Base-by-base conservation (phyloP, 345 rosid species). In the Gossypium mustelinum region DNA sequence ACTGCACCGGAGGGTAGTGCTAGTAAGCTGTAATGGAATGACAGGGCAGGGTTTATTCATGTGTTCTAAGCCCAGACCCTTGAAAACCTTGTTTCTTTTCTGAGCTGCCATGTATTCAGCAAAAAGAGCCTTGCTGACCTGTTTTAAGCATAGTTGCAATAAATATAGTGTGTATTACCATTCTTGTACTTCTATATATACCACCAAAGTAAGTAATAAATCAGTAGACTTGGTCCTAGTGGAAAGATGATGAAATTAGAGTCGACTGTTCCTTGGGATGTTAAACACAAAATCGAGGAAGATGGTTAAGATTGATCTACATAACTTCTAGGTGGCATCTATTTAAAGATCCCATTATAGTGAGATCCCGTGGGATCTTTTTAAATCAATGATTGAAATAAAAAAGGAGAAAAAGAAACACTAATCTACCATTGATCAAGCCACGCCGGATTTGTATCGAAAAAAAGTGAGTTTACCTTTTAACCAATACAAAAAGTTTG, bases 111-210 rank as follows among this genome's bases (percentile, higher is more conserved):
- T 13, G 82, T 87, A 91, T 80, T 88, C 98, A n/a, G 84, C 88
- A 80, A 91, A 82, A 52, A 95, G 94, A 3, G 99, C 91, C 81
- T 92, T 95, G 87, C 99, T 89, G 75, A 95, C 92, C 98, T 94
- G 86, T 57, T 34, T 56, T 65, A 22, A 78, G 41, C 69, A 61
- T n/a, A 67, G 45, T 57, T 44, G 24, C n/a, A 27, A 25, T 12
- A 67, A 44, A 67, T 6, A 18, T 3, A 39, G 47, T 14, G 68
- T 17, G n/a, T 10, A 64, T 2, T 64, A 27, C 43, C 7, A 13
- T 60, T 60, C 24, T 27, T 14, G 9, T 9, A 6, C 13, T 25
- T 27, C 2, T 24, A 24, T 9, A 29, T 39, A 39, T 17, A 47
- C 68, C 14, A 44, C n/a, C n/a, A 45, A 5, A 22, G 39, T 20